These are phyloP conservation scores for Cryphonectria naterciae DNA, from an alignment of 2,329 filamentous ascomycete genomes.

Conservation along the genomic window DNA sequence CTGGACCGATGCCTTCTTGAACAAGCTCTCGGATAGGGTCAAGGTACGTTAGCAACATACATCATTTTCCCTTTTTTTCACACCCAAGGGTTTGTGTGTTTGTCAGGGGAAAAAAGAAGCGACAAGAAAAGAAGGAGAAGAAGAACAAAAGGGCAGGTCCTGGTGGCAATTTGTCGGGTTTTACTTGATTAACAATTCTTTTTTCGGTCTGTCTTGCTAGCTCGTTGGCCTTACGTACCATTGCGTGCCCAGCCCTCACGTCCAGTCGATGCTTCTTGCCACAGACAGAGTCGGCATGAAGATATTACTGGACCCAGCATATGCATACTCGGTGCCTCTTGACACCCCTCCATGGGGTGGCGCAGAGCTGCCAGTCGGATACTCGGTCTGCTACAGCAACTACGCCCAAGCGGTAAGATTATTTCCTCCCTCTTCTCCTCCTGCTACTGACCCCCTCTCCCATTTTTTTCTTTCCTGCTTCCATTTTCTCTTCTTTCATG, in stretches of 20 bases:
- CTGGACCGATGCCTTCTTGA: constrained; percentile 40
- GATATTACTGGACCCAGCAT: constrained; percentile 36
- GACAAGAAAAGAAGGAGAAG: not conserved
- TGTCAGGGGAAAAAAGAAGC: not conserved
- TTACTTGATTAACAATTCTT: constrained; percentile 30
- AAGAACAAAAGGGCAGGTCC: too few relatives aligned
- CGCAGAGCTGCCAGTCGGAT: constrained; percentile 31
- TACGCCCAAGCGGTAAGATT: constrained; percentile 15
- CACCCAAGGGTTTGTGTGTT: not conserved
- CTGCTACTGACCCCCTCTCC: not conserved
- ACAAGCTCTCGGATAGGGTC: constrained; percentile 35
- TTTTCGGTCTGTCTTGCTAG: constrained; percentile 31
- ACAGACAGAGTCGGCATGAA: constrained; percentile 40
- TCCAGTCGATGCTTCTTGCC: constrained; percentile 41
- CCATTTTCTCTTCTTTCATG: too few relatives aligned
- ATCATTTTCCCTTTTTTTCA: too few relatives aligned
- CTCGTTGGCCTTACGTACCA: constrained; percentile 41
- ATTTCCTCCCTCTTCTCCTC: not conserved
- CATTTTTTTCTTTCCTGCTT: too few relatives aligned
- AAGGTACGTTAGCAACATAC: constrained; percentile 33
- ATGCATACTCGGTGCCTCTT: constrained; percentile 30
- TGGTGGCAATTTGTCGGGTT: constrained; percentile 9
- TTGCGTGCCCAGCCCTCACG: constrained; percentile 37
- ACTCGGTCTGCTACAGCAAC: constrained; percentile 16
- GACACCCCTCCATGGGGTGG: constrained; percentile 29